phyloP scores from a whole-genome alignment of 2,329 filamentous ascomycete species.

The Scedosporium dehoogii region DNA sequence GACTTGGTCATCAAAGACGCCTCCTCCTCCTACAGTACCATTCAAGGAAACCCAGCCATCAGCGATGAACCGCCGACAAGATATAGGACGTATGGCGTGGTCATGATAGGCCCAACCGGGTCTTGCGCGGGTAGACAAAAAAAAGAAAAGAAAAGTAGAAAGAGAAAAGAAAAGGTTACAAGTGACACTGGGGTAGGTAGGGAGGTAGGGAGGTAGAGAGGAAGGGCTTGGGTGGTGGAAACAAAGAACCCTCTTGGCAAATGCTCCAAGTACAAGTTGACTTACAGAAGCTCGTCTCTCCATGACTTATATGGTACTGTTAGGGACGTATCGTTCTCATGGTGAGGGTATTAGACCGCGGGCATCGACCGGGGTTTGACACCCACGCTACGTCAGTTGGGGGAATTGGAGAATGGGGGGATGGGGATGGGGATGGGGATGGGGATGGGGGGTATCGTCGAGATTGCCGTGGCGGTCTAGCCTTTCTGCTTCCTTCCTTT shows the following conservation, averaged over 20 bases:
- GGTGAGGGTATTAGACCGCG: not conserved
- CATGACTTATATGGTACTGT: conserved; percentile 16
- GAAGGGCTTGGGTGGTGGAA: not conserved
- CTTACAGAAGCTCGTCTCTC: conserved; percentile 28
- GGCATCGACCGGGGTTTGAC: not conserved
- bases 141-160: not conserved
- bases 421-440: not conserved
- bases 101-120: not conserved
- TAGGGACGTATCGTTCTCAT: not conserved
- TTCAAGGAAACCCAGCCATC: not conserved
- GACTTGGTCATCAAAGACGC: conserved; percentile 21
- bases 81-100: not conserved
- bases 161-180: not conserved
- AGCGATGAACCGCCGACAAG: not conserved
- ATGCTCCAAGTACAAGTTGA: not conserved
- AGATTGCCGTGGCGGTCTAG: no score
- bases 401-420: not conserved
- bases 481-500: no score
- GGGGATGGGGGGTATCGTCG: not conserved
- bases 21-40: conserved; percentile 25
- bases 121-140: not conserved
- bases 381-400: not conserved
- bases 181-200: not conserved
- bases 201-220: not conserved
- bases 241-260: not conserved